Percentiles rank a stretch among this genome's conserved stretches.
These are phyloP conservation scores for Plantago elongata DNA, from an alignment of 257 asterid species.

Conservation along the genomic window DNA sequence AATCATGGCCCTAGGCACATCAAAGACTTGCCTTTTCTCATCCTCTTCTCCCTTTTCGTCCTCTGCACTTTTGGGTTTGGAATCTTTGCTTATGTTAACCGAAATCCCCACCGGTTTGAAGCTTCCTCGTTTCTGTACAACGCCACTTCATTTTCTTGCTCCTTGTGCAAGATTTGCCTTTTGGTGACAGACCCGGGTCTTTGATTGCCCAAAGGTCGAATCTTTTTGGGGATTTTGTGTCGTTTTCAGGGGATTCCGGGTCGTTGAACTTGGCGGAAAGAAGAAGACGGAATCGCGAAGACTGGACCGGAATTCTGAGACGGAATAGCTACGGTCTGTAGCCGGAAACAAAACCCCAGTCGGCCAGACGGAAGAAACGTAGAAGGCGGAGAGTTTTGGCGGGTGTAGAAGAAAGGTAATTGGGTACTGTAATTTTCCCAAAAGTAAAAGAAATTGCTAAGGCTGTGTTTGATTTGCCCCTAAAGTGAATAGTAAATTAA, in stretches of 20 bases:
- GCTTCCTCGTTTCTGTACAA: slow-evolving; percentile 50
- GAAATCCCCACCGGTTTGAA: slow-evolving; percentile 56
- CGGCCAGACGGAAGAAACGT: no score
- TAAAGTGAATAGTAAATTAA: no score
- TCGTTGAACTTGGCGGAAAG: slow-evolving; percentile 24
- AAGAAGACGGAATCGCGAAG: no score
- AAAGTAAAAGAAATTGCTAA: no score
- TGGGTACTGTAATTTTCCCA: no score
- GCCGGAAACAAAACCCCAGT: no score
- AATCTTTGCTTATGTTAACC: slow-evolving; percentile 66
- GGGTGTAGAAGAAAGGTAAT: no score
- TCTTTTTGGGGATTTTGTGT: slow-evolving; percentile 3
- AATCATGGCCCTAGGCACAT: slow-evolving; percentile 61
- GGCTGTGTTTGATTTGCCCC: no score
- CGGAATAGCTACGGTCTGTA: no score
- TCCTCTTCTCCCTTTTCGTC: slow-evolving; percentile 56
- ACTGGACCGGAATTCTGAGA: no score
- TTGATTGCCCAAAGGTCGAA: slow-evolving; percentile 5
- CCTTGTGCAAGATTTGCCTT: slow-evolving; percentile 26
- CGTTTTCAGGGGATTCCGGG: slow-evolving; percentile 22
- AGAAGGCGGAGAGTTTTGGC: no score
- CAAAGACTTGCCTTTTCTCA: slow-evolving; percentile 64
- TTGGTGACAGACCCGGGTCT: slow-evolving; percentile 7
- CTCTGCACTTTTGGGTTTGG: slow-evolving; percentile 73
- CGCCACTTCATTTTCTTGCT: slow-evolving; percentile 53